Percentiles rank a stretch among this genome's conserved stretches.
Conservation (phyloP, 768 basidiomycete species). For the Dioszegia aurantiaca region DNA sequence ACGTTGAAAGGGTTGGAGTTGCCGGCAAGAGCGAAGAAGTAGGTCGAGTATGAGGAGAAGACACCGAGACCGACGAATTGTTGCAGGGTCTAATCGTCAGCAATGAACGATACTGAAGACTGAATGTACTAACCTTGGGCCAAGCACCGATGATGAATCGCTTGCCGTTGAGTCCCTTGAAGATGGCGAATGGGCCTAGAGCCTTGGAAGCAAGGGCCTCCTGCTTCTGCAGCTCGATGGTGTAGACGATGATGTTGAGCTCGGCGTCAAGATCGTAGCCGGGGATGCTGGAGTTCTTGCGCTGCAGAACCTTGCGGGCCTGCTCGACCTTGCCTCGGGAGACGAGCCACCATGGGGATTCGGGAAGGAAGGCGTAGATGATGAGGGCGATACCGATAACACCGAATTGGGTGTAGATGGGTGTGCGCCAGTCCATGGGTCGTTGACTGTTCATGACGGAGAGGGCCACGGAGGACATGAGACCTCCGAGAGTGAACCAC, state of each 20-base stretch:
- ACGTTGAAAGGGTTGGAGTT: slow-evolving; percentile 19
- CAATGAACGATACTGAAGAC: neutral
- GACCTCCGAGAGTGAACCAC: slow-evolving; percentile 30
- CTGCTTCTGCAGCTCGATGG: slow-evolving; percentile 24
- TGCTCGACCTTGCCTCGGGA: slow-evolving; percentile 23
- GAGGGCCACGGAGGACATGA: slow-evolving; percentile 24
- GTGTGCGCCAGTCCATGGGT: slow-evolving; percentile 25
- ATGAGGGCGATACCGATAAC: slow-evolving; percentile 25
- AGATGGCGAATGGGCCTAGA: slow-evolving; percentile 18
- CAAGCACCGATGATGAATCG: slow-evolving; percentile 34
- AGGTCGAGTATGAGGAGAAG: slow-evolving; percentile 24
- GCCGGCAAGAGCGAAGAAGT: slow-evolving; percentile 31
- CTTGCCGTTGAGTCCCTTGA: slow-evolving; percentile 31
- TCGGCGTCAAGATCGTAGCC: slow-evolving; percentile 23
- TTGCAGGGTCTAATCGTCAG: slow-evolving; percentile 16
- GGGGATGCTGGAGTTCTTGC: slow-evolving; percentile 11
- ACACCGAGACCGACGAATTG: slow-evolving; percentile 33
- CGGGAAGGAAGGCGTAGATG: slow-evolving; percentile 32
- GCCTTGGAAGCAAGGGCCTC: slow-evolving; percentile 10
- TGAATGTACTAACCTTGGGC: slow-evolving; percentile 23
- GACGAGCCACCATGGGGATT: slow-evolving; percentile 34
- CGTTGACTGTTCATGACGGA: slow-evolving; percentile 4
- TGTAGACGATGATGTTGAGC: slow-evolving; percentile 24
- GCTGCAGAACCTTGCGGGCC: slow-evolving; percentile 18
- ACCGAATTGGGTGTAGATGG: slow-evolving; percentile 39